A percentile compares a stretch with the other conserved stretches of the same genome.
Evolutionary conservation across 768 basidiomycete genomes (phyloP).

Genomic region (Mycena latifolia): DNA sequence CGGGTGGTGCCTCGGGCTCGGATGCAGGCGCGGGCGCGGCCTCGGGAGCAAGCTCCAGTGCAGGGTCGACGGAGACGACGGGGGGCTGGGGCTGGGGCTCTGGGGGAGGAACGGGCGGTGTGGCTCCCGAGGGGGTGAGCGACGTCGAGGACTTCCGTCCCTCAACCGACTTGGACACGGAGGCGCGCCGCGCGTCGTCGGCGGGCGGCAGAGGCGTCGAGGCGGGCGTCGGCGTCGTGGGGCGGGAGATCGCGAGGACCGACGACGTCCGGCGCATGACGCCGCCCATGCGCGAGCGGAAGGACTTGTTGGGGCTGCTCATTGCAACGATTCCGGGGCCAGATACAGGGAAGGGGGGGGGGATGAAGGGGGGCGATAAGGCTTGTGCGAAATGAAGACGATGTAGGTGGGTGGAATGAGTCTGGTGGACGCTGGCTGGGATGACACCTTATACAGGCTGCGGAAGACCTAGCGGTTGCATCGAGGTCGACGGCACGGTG

Average conservation of each 20-base stretch:
- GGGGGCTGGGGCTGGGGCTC: conserved; percentile 7
- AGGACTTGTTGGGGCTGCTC: conserved; percentile 52
- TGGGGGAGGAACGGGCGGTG: conserved; percentile 3
- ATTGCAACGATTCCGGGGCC: conserved; percentile 37
- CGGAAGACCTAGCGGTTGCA: conserved; percentile 31
- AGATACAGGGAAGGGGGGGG: too few relatives aligned
- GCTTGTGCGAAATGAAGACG: background rate
- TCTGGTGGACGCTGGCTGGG: background rate
- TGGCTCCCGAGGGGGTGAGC: conserved; percentile 9
- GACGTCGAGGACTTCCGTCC: conserved; percentile 27
- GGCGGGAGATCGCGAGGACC: conserved; percentile 54
- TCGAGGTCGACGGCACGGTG: conserved; percentile 27
- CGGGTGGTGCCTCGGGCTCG: conserved; percentile 14
- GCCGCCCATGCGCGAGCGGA: conserved; percentile 72
- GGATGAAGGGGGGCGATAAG: background rate
- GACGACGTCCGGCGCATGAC: conserved; percentile 74
- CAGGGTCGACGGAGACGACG: too few relatives aligned
- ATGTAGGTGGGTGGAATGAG: background rate
- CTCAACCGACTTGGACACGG: conserved; percentile 23
- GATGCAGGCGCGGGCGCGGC: background rate
- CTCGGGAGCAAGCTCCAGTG: too few relatives aligned
- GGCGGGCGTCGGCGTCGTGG: conserved; percentile 46
- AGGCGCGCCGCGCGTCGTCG: conserved; percentile 14
- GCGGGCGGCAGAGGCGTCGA: conserved; percentile 40
- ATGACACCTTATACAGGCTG: conserved; percentile 26